Base-by-base conservation (phyloP, 2,329 filamentous ascomycete genomes). In the Fusarium veterinarium region DNA sequence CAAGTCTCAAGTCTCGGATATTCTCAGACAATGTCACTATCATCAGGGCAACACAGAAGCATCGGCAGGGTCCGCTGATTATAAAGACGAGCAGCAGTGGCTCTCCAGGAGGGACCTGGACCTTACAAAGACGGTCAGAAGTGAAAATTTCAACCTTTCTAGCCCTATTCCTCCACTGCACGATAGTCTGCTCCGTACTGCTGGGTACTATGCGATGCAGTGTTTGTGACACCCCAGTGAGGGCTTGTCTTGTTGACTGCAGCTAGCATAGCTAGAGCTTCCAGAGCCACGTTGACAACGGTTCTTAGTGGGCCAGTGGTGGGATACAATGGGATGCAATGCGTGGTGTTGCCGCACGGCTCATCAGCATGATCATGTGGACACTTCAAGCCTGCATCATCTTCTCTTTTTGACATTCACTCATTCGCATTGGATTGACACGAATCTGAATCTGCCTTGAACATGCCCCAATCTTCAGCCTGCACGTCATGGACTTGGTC, bases 251-350 rank as follows among this genome's bases (percentile, higher is more conserved):
- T 51, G 49, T 49, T 58, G 23, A 45, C 51, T 46, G 40, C 61
- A 48, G 35, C 52, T 67, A 67, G 37, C 49, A 23, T 25, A 45
- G 25, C 41, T 55, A 52, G 46, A 66, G 49, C 45, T 40, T 42
- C 40, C 61, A 51, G 48, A 69, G 67, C 71, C 71, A 74, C 71
- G 71, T 73, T 74, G 62, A 46, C 52, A 74, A 71, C 71, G 62
- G 60, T 56, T 53, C 44, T 52, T 62, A 64, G 67, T 74, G 71
- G 71, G 49, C 59, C 52, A 67, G 33, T 35, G 25, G 37, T 46
- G 19, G 23, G 25, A 19, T 49, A 30, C 30, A 23, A 49, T 41
- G 13, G 45, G 37, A 68, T 58, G 35, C 35, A 13, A 40, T 60
- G 28, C n/a, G 25, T 60, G 28, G 45, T 52, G 28, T 60, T 55